Percentiles rank a stretch among this genome's conserved stretches.
Evolutionary conservation across 1,139 yeast genomes (phyloP).

Genomic region (Suhomyces ambrosiae): DNA sequence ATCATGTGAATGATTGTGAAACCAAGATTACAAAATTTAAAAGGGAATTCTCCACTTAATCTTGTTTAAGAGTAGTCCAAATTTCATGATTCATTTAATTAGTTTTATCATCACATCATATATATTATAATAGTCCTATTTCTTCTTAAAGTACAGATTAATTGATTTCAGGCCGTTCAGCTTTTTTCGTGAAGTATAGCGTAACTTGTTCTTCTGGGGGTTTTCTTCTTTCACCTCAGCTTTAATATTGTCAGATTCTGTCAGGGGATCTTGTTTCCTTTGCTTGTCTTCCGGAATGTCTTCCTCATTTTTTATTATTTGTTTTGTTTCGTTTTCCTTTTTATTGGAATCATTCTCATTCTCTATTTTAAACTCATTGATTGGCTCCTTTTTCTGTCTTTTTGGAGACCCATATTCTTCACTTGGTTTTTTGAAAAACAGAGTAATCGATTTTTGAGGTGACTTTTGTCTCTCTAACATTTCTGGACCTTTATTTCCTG

Average conservation of each 20-base stretch:
- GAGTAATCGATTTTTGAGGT: constrained; percentile 29
- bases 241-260: neutral
- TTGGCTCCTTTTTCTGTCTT: constrained; percentile 1
- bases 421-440: constrained; percentile 27
- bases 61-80: no score
- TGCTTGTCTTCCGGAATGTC: no score
- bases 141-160: constrained; percentile 1
- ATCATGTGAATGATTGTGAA: no score
- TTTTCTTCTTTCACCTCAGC: no score
- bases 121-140: no score
- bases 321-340: neutral
- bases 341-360: neutral
- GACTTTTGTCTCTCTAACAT: constrained; percentile 20
- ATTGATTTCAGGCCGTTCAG: constrained; percentile 1
- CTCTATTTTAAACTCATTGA: constrained; percentile 1
- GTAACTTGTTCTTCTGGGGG: neutral
- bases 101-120: no score
- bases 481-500: constrained; percentile 22
- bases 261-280: neutral
- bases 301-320: neutral
- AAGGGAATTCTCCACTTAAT: no score
- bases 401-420: constrained; percentile 2
- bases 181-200: constrained; percentile 4
- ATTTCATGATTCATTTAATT: no score
- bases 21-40: no score